Evolutionary conservation across 2,329 filamentous ascomycete genomes (phyloP).

Genomic region (Coniochaeta ligniaria): DNA sequence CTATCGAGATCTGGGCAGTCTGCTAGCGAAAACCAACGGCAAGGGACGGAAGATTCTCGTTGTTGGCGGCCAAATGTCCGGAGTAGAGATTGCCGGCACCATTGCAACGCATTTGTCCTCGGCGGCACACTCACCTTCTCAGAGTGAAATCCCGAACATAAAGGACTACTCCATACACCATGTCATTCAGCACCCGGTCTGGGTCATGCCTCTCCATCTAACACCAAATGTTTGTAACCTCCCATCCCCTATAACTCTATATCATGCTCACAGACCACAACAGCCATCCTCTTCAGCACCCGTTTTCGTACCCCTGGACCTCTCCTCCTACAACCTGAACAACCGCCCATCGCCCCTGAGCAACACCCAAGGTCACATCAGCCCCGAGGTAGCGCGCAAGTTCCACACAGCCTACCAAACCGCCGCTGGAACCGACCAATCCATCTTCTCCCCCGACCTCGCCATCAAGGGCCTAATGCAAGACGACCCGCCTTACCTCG

Average conservation of each 20-base stretch:
- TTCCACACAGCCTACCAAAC: constrained; percentile 44
- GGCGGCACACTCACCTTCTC: constrained; percentile 43
- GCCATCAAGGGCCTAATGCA: constrained; percentile 30
- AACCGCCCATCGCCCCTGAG: constrained; percentile 51
- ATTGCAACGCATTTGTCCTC: constrained; percentile 67
- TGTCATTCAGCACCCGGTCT: constrained; percentile 61
- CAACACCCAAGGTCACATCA: constrained; percentile 59
- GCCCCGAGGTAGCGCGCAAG: constrained; percentile 45
- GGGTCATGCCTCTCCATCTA: constrained; percentile 59
- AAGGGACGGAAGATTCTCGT: constrained; percentile 58
- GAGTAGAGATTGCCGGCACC: constrained; percentile 67
- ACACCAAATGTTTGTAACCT: constrained; percentile 36
- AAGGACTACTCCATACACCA: constrained; percentile 58
- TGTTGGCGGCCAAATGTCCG: constrained; percentile 77
- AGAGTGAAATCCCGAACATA: constrained; percentile 29
- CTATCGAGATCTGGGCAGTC: constrained; percentile 46
- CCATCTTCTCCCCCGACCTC: constrained; percentile 36
- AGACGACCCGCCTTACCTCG: constrained; percentile 54
- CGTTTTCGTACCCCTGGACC: constrained; percentile 65
- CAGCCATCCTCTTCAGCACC: constrained; percentile 41
- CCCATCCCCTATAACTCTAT: not conserved
- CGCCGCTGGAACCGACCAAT: constrained; percentile 47
- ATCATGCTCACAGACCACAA: not conserved
- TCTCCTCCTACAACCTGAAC: constrained; percentile 63
- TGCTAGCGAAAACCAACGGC: constrained; percentile 32